Conservation (phyloP, 1,284 basidiomycete species). For the Sparassis latifolia region DNA sequence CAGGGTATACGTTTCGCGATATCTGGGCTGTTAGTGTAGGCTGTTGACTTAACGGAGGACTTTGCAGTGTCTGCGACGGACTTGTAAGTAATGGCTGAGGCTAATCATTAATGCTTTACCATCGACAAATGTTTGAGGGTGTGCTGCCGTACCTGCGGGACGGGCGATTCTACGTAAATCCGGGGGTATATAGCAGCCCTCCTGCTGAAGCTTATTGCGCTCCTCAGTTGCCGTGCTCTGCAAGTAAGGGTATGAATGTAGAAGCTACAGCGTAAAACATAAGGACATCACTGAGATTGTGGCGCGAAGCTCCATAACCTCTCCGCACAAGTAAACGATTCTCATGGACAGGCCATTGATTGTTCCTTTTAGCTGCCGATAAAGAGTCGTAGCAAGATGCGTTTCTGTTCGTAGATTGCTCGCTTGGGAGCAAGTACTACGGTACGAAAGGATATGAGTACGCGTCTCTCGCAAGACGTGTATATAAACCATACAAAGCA, state of each 20-base stretch:
- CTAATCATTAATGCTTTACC: too few relatives aligned
- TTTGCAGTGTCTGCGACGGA: too few relatives aligned
- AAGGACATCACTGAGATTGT: background rate
- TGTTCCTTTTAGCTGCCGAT: background rate
- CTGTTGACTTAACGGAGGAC: too few relatives aligned
- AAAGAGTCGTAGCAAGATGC: background rate
- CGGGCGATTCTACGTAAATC: too few relatives aligned
- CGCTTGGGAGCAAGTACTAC: background rate
- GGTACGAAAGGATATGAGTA: background rate
- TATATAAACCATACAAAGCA: background rate
- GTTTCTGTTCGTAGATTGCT: background rate
- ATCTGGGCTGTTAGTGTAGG: too few relatives aligned
- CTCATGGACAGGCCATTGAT: background rate
- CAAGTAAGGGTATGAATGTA: background rate
- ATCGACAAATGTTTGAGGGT: too few relatives aligned
- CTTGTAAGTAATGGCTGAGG: too few relatives aligned
- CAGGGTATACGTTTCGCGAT: too few relatives aligned
- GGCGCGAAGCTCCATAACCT: background rate
- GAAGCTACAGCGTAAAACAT: background rate
- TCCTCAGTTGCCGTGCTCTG: background rate
- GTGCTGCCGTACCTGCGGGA: too few relatives aligned
- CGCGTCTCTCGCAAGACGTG: background rate
- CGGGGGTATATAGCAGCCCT: background rate
- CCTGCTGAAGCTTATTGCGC: background rate
- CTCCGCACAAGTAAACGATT: background rate